Evolutionary conservation across 2,329 filamentous ascomycete genomes (phyloP).

Genomic region (Arthrinium phaeospermum): DNA sequence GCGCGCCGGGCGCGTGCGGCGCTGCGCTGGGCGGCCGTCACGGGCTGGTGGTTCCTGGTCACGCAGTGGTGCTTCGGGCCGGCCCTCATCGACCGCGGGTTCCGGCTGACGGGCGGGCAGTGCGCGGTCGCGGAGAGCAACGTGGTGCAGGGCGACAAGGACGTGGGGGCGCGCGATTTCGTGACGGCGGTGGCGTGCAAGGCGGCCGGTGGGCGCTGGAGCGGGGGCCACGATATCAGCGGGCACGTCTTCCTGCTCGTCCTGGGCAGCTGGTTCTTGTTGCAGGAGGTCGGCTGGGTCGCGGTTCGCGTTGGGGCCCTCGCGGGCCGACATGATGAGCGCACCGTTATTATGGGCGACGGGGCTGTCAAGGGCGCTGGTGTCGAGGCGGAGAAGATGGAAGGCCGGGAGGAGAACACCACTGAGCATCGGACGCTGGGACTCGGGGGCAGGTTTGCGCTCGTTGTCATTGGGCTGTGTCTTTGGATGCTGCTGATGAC

Average conservation of each 20-base stretch:
- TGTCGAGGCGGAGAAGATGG: constrained; percentile 48
- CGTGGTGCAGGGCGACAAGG: constrained; percentile 51
- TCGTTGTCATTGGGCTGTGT: constrained; percentile 71
- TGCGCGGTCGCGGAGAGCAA: constrained; percentile 68
- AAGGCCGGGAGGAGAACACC: constrained; percentile 29
- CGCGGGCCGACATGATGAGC: constrained; percentile 61
- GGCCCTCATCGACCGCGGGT: constrained; percentile 86
- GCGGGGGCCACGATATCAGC: constrained; percentile 93
- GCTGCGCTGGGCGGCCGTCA: constrained; percentile 74
- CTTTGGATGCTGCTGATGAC: constrained; percentile 99
- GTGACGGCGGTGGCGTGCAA: constrained; percentile 83
- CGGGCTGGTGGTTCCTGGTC: constrained; percentile 79
- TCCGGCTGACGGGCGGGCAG: constrained; percentile 84
- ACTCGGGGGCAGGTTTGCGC: constrained; percentile 60
- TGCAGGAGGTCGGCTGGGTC: constrained; percentile 77
- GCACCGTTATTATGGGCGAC: constrained; percentile 69
- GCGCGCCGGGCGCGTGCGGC: constrained; percentile 61
- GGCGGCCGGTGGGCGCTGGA: constrained; percentile 81
- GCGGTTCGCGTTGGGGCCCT: constrained; percentile 49
- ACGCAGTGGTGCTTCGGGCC: constrained; percentile 98
- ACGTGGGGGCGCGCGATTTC: constrained; percentile 45
- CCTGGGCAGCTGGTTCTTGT: constrained; percentile 79
- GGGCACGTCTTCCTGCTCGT: constrained; percentile 95
- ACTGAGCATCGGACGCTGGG: constrained; percentile 43
- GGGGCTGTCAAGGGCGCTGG: constrained; percentile 67